These are phyloP conservation scores for Hypoxylon fuscum DNA, from an alignment of 495 filamentous ascomycete species.

Conservation along the genomic window DNA sequence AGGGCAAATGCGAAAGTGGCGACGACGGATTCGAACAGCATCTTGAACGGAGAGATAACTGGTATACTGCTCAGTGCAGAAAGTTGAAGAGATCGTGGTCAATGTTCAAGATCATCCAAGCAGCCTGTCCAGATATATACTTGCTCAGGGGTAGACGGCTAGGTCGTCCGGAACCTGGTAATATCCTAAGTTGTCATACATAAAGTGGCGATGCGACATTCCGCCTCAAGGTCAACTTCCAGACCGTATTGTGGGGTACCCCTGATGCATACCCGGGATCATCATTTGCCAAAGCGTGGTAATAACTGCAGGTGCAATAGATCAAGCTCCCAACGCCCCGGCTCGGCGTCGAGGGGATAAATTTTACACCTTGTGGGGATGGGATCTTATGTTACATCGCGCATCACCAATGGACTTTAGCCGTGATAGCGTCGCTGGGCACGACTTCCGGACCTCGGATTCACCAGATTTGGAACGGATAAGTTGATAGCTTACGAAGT, in stretches of 20 bases:
- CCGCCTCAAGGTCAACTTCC: constrained; percentile 18
- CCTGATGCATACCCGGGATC: background rate
- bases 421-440: constrained; percentile 24
- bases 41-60: constrained; percentile 15
- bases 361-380: constrained; percentile 11
- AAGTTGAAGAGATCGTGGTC: background rate
- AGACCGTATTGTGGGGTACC: constrained; percentile 25
- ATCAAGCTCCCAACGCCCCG: constrained; percentile 29
- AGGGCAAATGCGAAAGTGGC: constrained; percentile 43
- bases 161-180: constrained; percentile 20
- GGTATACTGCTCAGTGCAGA: background rate
- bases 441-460: constrained; percentile 5
- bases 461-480: constrained; percentile 24
- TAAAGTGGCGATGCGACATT: constrained; percentile 21
- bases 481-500: constrained; percentile 20
- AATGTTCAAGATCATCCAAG: background rate
- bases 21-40: constrained; percentile 43
- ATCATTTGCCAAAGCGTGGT: constrained; percentile 16
- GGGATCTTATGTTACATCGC: constrained; percentile 10
- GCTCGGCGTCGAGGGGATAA: constrained; percentile 37
- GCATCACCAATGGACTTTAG: constrained; percentile 22
- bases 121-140: constrained; percentile 2
- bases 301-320: constrained; percentile 1
- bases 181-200: constrained; percentile 20
- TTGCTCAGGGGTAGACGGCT: constrained; percentile 4